phyloP scores from a whole-genome alignment of 129 eudicot genomes.

The Ambrosia artemisiifolia region DNA sequence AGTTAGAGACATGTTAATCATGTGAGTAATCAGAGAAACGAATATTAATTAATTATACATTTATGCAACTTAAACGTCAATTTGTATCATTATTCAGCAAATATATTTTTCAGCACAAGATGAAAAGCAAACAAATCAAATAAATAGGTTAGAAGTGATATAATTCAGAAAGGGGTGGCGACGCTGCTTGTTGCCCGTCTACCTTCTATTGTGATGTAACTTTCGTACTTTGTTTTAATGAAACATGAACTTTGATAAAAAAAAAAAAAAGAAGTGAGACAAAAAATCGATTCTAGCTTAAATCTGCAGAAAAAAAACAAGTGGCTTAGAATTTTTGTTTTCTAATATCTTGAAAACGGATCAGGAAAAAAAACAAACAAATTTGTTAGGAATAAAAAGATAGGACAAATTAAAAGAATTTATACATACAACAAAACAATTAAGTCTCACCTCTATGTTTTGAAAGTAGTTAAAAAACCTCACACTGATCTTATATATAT shows the following conservation, averaged over 20 bases:
- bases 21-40: conserved; percentile 19
- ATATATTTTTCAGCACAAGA: too few species aligned
- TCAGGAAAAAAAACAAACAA: neutral
- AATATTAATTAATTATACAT: conserved; percentile 1
- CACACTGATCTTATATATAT: too few species aligned
- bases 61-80: too few species aligned
- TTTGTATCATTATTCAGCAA: too few species aligned
- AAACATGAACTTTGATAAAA: too few species aligned
- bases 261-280: neutral
- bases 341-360: neutral
- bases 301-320: neutral
- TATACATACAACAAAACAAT: neutral
- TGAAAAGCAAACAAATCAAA: neutral
- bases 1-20: conserved; percentile 18
- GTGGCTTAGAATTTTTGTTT: neutral
- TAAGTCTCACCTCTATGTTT: neutral
- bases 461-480: neutral
- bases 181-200: too few species aligned
- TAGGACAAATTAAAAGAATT: neutral
- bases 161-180: too few species aligned
- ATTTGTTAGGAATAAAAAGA: neutral
- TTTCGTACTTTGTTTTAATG: too few species aligned
- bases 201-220: too few species aligned
- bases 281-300: too few species aligned
- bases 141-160: neutral